These are phyloP conservation scores for Chaetomium sp. DNA, from an alignment of 2,329 filamentous ascomycete genomes.

Conservation along the genomic window DNA sequence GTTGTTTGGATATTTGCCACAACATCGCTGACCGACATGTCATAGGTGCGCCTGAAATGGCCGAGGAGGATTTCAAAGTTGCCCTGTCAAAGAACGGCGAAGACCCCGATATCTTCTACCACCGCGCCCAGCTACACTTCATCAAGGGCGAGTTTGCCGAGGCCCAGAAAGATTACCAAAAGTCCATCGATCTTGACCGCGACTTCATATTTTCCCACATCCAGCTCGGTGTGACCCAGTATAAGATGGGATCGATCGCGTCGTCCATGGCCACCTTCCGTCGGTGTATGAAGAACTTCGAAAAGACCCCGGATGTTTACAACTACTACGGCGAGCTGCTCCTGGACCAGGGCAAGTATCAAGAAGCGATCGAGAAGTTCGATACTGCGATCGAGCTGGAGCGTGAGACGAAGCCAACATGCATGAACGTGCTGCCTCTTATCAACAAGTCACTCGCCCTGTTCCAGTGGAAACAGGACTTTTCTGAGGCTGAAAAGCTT, in stretches of 20 bases:
- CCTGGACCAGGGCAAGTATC: slow-evolving; percentile 91
- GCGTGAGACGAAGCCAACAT: slow-evolving; percentile 85
- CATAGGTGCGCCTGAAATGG: slow-evolving; percentile 72
- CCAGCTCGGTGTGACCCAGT: slow-evolving; percentile 96
- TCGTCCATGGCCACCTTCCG: slow-evolving; percentile 98
- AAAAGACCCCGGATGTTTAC: slow-evolving; percentile 93
- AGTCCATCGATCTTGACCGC: slow-evolving; percentile 92
- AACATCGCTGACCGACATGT: slow-evolving; percentile 26
- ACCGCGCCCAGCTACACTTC: slow-evolving; percentile 96
- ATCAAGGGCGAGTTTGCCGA: slow-evolving; percentile 91
- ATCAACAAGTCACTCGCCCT: slow-evolving; percentile 98
- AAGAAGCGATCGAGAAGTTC: slow-evolving; percentile 95
- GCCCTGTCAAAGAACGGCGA: slow-evolving; percentile 78
- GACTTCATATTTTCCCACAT: slow-evolving; percentile 99
- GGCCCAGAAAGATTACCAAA: slow-evolving; percentile 97
- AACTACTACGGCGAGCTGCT: slow-evolving; percentile 99
- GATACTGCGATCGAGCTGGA: slow-evolving; percentile 99
- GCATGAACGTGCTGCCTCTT: slow-evolving; percentile 94
- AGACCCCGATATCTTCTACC: slow-evolving; percentile 98
- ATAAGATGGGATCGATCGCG: slow-evolving; percentile 98
- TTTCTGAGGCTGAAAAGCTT: slow-evolving; percentile 85
- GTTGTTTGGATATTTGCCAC: neutral
- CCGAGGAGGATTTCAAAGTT: slow-evolving; percentile 78
- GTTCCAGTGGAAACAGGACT: slow-evolving; percentile 98
- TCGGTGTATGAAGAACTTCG: slow-evolving; percentile 96